phyloP scores from a whole-genome alignment of 1,284 basidiomycete genomes.

The Austroboletus novae-zelandiae region DNA sequence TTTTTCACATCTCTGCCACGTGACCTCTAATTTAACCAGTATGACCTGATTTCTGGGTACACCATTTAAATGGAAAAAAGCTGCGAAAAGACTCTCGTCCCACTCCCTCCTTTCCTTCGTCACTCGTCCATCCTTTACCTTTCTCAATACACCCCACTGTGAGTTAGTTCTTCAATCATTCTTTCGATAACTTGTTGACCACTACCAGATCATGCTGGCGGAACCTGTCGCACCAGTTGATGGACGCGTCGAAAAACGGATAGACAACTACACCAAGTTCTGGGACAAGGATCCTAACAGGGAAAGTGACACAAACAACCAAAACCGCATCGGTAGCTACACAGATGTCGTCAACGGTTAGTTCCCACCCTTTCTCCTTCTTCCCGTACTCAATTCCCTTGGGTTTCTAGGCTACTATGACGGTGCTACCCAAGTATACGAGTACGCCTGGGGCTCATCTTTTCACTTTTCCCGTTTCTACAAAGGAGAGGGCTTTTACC shows the following conservation, averaged over 20 bases:
- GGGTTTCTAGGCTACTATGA: conserved; percentile 82
- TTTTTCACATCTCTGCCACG: background rate
- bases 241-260: conserved; percentile 78
- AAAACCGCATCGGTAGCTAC: conserved; percentile 82
- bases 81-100: background rate
- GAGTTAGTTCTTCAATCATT: background rate
- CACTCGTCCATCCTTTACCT: background rate
- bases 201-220: conserved; percentile 8
- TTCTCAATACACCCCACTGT: background rate
- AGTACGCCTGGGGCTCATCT: conserved; percentile 91
- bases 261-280: conserved; percentile 90
- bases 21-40: background rate
- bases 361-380: conserved; percentile 13
- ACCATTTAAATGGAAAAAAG: conserved; percentile 6
- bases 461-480: conserved; percentile 99
- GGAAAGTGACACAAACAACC: conserved; percentile 69
- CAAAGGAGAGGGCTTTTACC: conserved; percentile 88
- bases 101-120: background rate
- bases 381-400: background rate
- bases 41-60: conserved; percentile 18
- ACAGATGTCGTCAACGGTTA: conserved; percentile 92
- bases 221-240: conserved; percentile 40
- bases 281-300: conserved; percentile 87
- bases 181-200: background rate
- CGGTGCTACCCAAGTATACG: conserved; percentile 95